Evolutionary conservation across 768 basidiomycete genomes (phyloP).

Genomic region (Lanmaoa pseudosensibilis): DNA sequence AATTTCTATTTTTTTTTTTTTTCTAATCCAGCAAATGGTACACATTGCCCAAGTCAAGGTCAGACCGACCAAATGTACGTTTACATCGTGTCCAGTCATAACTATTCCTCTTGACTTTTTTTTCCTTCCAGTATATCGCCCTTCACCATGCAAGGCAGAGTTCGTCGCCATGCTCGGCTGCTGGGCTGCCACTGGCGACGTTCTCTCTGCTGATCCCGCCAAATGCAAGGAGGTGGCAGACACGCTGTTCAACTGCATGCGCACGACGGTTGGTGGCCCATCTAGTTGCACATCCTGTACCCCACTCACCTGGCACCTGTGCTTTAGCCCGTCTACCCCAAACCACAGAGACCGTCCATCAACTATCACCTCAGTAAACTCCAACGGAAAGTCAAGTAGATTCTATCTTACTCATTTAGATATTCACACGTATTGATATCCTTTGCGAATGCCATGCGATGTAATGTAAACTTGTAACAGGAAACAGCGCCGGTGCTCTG

Average conservation of each 20-base stretch:
- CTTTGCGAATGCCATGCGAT: constrained; percentile 15
- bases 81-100: not conserved
- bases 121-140: constrained; percentile 7
- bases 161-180: constrained; percentile 80
- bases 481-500: not conserved
- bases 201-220: constrained; percentile 44
- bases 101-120: not conserved
- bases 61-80: constrained; percentile 69
- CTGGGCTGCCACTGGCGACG: constrained; percentile 76
- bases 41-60: constrained; percentile 82
- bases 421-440: constrained; percentile 16
- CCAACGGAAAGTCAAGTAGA: constrained; percentile 70
- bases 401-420: constrained; percentile 19
- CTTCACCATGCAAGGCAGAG: constrained; percentile 40
- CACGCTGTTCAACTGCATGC: constrained; percentile 77
- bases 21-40: constrained; percentile 39
- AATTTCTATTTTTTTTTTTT: not conserved
- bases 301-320: constrained; percentile 2
- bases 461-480: constrained; percentile 18
- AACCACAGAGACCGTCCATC: constrained; percentile 72
- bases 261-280: constrained; percentile 65
- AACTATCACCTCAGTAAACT: constrained; percentile 88
- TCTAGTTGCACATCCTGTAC: not conserved
- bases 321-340: constrained; percentile 64
- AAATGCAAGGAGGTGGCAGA: constrained; percentile 61